phyloP scores from a whole-genome alignment of 352 stramenopile species.

The Saprolegnia diclina region DNA sequence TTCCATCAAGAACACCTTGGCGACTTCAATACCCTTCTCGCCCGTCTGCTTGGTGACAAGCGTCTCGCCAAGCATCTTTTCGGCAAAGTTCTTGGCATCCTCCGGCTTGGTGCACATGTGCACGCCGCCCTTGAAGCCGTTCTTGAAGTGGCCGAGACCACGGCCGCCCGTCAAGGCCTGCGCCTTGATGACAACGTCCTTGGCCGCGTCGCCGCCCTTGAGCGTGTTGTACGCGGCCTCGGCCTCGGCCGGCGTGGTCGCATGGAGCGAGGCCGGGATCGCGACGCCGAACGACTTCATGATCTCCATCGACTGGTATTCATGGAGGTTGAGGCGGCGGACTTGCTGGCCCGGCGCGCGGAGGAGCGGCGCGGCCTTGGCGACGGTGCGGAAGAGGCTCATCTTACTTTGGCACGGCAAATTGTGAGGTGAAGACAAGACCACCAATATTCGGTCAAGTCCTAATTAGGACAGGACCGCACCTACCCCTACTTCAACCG shows the following conservation, averaged over 20 bases:
- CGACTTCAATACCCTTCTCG: conserved; percentile 78
- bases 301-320: conserved; percentile 93
- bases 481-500: background rate
- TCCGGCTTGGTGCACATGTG: conserved; percentile 92
- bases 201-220: conserved; percentile 55
- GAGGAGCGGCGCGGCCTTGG: conserved; percentile 33
- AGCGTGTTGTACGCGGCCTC: conserved; percentile 76
- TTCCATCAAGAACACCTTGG: conserved; percentile 90
- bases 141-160: conserved; percentile 94
- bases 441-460: background rate
- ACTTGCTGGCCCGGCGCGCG: conserved; percentile 53
- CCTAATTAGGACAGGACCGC: background rate
- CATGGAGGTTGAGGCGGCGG: conserved; percentile 89
- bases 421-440: background rate
- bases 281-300: conserved; percentile 86
- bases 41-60: conserved; percentile 96
- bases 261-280: conserved; percentile 62
- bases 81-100: conserved; percentile 72
- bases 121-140: conserved; percentile 97
- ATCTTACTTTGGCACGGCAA: background rate
- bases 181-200: conserved; percentile 94
- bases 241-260: conserved; percentile 73
- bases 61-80: conserved; percentile 91
- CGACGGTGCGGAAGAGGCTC: conserved; percentile 12
- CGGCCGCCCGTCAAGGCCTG: conserved; percentile 96